phyloP scores from a whole-genome alignment of 2,329 filamentous ascomycete genomes.

The Diplodia seriata region DNA sequence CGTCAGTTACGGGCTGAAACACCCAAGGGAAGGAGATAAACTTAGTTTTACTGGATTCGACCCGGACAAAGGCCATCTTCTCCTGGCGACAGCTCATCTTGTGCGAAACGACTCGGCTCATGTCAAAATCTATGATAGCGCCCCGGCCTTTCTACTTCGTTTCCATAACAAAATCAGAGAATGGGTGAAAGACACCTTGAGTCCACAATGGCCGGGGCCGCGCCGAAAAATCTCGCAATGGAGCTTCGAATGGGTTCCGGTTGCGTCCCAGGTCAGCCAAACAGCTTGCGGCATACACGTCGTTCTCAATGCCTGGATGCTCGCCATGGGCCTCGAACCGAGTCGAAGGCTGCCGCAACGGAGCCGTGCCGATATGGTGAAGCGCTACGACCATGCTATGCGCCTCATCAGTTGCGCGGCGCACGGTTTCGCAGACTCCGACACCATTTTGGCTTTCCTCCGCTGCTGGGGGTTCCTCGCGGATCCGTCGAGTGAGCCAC shows the following conservation, averaged over 20 bases:
- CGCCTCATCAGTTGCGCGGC: neutral
- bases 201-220: neutral
- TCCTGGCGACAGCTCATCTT: neutral
- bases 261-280: fast-evolving
- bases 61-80: neutral
- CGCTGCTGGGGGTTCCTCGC: neutral
- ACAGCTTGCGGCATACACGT: slow-evolving; percentile 35
- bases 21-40: neutral
- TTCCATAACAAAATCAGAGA: fast-evolving
- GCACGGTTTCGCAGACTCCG: neutral
- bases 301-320: slow-evolving; percentile 36
- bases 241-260: neutral
- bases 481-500: neutral
- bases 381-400: neutral
- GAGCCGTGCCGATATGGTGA: no score
- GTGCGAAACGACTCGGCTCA: neutral
- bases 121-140: neutral
- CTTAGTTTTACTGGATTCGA: neutral
- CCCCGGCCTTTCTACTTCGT: fast-evolving
- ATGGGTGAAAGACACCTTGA: neutral
- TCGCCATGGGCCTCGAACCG: slow-evolving; percentile 34
- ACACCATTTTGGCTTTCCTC: neutral
- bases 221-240: no score
- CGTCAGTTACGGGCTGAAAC: neutral
- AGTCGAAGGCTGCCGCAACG: neutral